These are phyloP conservation scores for Oldenlandia corymbosa DNA, from an alignment of 257 asterid species.

Conservation along the genomic window DNA sequence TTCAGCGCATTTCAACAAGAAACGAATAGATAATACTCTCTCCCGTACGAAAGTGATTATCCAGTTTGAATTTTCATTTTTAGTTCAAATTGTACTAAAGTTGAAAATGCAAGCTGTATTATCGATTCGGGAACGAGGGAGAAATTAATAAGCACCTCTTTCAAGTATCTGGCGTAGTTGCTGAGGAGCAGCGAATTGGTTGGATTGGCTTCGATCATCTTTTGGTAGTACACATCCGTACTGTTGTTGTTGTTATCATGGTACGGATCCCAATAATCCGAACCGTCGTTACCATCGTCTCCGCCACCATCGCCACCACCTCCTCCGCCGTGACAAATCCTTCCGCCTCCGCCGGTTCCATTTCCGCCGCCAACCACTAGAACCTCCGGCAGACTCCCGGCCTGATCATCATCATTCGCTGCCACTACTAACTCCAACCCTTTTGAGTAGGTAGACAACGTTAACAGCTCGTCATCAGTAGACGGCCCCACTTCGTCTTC, in stretches of 20 bases:
- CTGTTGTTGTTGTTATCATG: constrained; percentile 13
- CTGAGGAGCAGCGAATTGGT: constrained; percentile 36
- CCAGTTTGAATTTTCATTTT: too few species aligned
- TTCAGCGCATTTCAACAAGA: too few species aligned
- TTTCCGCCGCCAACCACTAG: constrained; percentile 21
- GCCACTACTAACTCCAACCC: constrained; percentile 12
- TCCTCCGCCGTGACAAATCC: constrained; percentile 16
- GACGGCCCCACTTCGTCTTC: background rate
- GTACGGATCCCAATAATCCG: constrained; percentile 24
- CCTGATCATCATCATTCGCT: constrained; percentile 2
- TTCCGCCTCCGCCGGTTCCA: constrained; percentile 20
- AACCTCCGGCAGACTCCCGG: constrained; percentile 9
- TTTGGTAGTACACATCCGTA: constrained; percentile 35
- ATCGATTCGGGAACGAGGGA: too few species aligned
- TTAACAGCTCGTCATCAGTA: background rate
- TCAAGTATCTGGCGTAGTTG: constrained; percentile 53
- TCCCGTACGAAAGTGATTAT: too few species aligned
- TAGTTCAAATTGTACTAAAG: too few species aligned
- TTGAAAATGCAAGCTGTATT: too few species aligned
- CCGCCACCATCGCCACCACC: constrained; percentile 17
- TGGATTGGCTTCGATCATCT: constrained; percentile 45
- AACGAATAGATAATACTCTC: too few species aligned
- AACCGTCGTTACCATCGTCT: constrained; percentile 13
- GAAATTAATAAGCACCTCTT: too few species aligned
- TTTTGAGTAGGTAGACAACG: constrained; percentile 3